These are phyloP conservation scores for Protomyces inundatus DNA, from an alignment of 1,139 yeast genomes.

Conservation along the genomic window DNA sequence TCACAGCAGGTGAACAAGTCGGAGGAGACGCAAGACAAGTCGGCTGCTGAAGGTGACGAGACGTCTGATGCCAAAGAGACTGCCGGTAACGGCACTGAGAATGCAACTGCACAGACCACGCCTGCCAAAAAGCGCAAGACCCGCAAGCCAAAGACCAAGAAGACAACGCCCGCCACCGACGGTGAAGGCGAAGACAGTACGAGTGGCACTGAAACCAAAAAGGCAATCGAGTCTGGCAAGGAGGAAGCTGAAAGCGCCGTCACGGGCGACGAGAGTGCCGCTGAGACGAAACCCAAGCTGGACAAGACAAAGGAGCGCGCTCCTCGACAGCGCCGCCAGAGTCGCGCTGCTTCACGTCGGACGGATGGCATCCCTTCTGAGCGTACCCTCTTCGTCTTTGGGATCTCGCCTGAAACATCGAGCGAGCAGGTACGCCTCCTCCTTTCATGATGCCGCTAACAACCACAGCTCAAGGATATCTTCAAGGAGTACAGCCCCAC, in stretches of 20 bases:
- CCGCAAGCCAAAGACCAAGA: background rate
- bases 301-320: background rate
- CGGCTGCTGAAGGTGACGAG: background rate
- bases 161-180: conserved; percentile 3
- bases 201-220: conserved; percentile 30
- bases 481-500: conserved; percentile 43
- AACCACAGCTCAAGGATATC: conserved; percentile 29
- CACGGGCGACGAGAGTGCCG: background rate
- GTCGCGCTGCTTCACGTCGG: conserved; percentile 17
- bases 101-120: background rate
- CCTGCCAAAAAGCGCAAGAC: background rate
- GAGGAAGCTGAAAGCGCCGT: background rate
- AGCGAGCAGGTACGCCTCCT: conserved; percentile 28
- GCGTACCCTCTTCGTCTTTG: conserved; percentile 52
- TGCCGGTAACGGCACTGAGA: background rate
- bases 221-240: background rate
- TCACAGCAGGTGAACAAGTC: background rate
- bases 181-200: conserved; percentile 42
- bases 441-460: background rate
- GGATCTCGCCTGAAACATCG: conserved; percentile 42
- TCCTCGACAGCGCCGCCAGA: conserved; percentile 7
- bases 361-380: conserved; percentile 39
- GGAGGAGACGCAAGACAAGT: conserved; percentile 1
- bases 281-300: background rate
- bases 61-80: background rate